A percentile compares a stretch with the other conserved stretches of the same genome.
These are phyloP conservation scores for Selaginella moellendorffii DNA, from an alignment of 75 land plant species.

Conservation along the genomic window DNA sequence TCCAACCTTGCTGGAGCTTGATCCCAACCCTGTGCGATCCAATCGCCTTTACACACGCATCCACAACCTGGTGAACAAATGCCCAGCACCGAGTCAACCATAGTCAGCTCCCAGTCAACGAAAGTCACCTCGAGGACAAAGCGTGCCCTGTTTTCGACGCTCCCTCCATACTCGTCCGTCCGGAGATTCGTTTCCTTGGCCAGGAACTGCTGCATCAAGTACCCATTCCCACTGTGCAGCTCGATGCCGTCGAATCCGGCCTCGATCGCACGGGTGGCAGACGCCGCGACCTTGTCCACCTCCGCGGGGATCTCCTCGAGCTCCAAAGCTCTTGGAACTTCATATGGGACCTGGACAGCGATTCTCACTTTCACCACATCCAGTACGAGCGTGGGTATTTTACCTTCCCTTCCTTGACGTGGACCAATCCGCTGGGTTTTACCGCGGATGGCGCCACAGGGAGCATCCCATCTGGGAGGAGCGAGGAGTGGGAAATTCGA, in stretches of 20 bases:
- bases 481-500: not conserved
- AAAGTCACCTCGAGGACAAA: conserved; percentile 24
- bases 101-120: not conserved
- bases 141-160: conserved; percentile 25
- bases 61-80: conserved; percentile 18
- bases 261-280: not conserved
- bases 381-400: not conserved
- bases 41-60: conserved; percentile 28
- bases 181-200: conserved; percentile 22
- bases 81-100: not conserved
- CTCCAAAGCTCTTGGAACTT: not conserved
- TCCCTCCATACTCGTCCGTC: conserved; percentile 27
- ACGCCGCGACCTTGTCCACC: not conserved
- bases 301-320: not conserved
- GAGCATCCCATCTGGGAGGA: not conserved
- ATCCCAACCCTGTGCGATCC: conserved; percentile 26
- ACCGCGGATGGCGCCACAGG: conserved; percentile 4
- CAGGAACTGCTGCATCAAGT: conserved; percentile 27
- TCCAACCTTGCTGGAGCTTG: too few relatives aligned
- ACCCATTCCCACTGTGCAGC: conserved; percentile 22
- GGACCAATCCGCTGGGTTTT: not conserved
- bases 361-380: too few relatives aligned
- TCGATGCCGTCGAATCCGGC: conserved; percentile 7
- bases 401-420: conserved; percentile 1
- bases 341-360: not conserved